Base-by-base conservation (phyloP, 495 filamentous ascomycete genomes). In the Aspergillus incahuasiensis region DNA sequence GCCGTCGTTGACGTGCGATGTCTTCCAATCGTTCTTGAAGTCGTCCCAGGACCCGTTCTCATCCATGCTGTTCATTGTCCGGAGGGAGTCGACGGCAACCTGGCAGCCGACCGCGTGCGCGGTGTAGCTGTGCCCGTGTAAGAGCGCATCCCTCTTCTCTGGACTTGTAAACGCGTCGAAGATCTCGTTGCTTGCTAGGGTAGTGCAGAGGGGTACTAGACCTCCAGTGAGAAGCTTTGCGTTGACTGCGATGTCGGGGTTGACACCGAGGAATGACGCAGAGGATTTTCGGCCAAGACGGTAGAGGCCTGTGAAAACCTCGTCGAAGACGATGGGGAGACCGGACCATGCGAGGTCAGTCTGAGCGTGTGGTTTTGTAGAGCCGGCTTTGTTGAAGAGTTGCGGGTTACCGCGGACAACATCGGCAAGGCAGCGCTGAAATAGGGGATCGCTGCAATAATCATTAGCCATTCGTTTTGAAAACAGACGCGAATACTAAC, bases 51-150 rank as follows among this genome's bases (percentile, higher is more conserved):
- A 69, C 0, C 77, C 80, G 13, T 60, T 51, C 5, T 52, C 64
- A 6, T 87, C 82, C 72, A 89, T 77, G 12, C 70, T 56, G 45
- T 72, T 65, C 76, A 90, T 77, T 38, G 70, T 71, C 49, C 66
- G 67, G 38, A 91, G 53, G 7, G 80, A 82, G 21, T 80, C 78
- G 13, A 81, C 71, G 0, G 87, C 88, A 12, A 91, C 87, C 13
- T 82, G 78, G 58, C 88, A 92, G 0, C 88, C 88, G 8, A 91
- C 77, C 0, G 88, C 74, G 65, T 92, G 87, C 3, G 87, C 88
- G 0, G 88, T 92, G 60, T 92, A 92, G 62, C 86, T 89, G 68
- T 92, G 88, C 0, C 88, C 88, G 59, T 92, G 88, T 32, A 92
- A 74, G 32, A 92, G 68, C 0, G 87, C 88, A 54, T 89, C 85